These are phyloP conservation scores for Lunularia cruciata DNA, from an alignment of 225 moss, liverwort and hornwort genomes.

Conservation along the genomic window DNA sequence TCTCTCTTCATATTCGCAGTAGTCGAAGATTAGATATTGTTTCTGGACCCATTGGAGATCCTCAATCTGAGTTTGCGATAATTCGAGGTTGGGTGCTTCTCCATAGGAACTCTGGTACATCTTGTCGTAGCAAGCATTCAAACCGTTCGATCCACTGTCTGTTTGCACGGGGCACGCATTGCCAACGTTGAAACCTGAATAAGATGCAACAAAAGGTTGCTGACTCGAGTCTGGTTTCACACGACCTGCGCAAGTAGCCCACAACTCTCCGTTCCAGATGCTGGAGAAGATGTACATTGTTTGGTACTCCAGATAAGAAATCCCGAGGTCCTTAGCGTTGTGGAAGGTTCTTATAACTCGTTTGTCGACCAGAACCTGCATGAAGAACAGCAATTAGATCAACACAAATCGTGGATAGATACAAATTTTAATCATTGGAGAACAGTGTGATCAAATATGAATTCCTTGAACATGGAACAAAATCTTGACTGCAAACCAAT, in stretches of 20 bases:
- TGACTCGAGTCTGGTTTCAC: constrained; percentile 52
- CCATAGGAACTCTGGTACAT: constrained; percentile 3
- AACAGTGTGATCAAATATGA: too few relatives aligned
- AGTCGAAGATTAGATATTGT: not conserved
- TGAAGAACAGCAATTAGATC: too few relatives aligned
- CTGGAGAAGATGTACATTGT: constrained; percentile 72
- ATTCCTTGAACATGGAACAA: too few relatives aligned
- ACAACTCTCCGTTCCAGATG: constrained; percentile 60
- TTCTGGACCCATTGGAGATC: not conserved
- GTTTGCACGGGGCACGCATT: constrained; percentile 48
- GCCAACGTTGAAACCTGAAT: constrained; percentile 57
- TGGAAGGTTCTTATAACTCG: constrained; percentile 18
- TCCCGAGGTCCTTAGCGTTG: constrained; percentile 34
- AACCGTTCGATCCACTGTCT: not conserved
- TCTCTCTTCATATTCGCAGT: not conserved
- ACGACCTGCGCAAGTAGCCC: constrained; percentile 67
- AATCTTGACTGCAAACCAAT: too few relatives aligned
- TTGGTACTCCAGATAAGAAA: constrained; percentile 65
- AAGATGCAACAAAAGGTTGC: constrained; percentile 59
- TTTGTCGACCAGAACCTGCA: constrained; percentile 5
- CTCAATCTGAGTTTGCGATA: not conserved
- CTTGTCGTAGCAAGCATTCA: not conserved
- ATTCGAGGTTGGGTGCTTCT: not conserved
- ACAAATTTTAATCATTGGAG: too few relatives aligned
- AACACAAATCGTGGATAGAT: too few relatives aligned